Base-by-base conservation (phyloP, 345 rosid genomes). In the Boechera divaricarpa region DNA sequence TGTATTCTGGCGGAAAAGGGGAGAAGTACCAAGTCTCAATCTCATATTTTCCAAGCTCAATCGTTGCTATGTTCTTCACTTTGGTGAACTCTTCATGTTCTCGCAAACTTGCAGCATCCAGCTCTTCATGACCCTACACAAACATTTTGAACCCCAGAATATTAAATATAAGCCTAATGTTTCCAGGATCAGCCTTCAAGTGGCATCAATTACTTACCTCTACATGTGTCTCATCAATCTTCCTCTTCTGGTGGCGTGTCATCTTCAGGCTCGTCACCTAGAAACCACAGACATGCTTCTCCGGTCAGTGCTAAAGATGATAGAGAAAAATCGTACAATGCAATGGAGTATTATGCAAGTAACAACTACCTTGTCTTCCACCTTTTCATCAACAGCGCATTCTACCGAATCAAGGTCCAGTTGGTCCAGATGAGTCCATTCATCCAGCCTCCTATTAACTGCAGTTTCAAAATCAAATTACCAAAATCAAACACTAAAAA, bases 11-110 rank as follows among this genome's bases (percentile, higher is more conserved):
- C 4, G 97, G 99, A 77, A 96, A 96, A 12, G 99, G 99, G 24
- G 99, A 96, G 86, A 96, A 96, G 84, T 96, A 96, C 99, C 99
- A 96, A 2, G 99, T 96, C 86, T 96, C 99, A 49, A 96, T 96
- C 83, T 96, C 99, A 70, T 96, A 96, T 77, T 96, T 90, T 77
- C 99, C 99, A 76, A 96, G 98, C 82, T 93, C 99, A 63, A 96
- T 90, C 44, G 98, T 93, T 12, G 97, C 98, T 59, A 96, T 93
- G 82, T 96, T 96, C 79, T 96, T 96, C 56, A 96, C 99, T 85
- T 96, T 96, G 7, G 99, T 96, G 75, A 96, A 96, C 72, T 96
- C 99, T 81, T 96, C 99, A 54, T 96, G 99, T 69, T 96, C 99
- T 63, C 98, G 97, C 81, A 95, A 86, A 77, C 99, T 95, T 55